A percentile compares a stretch with the other conserved stretches of the same genome.
Conservation (phyloP, 208 protist genomes). For the Vickermania ingenoplastis region DNA sequence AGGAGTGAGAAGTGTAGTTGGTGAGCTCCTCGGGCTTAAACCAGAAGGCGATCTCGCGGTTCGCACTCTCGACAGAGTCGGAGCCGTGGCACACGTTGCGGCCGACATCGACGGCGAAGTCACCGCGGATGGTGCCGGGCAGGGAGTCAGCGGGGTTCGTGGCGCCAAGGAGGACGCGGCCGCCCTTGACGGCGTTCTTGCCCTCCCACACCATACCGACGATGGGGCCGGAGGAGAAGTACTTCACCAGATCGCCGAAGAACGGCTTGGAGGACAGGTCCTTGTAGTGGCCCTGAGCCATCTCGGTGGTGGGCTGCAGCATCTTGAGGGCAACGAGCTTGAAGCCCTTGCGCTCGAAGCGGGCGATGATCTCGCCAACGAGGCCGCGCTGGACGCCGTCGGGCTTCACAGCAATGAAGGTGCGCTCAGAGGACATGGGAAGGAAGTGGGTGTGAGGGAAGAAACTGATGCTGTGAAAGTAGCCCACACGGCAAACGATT, state of each 20-base stretch:
- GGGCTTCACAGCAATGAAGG: conserved; percentile 94
- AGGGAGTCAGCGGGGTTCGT: conserved; percentile 91
- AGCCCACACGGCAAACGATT: background rate
- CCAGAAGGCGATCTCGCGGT: conserved; percentile 96
- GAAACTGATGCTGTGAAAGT: too few species aligned
- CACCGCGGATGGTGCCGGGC: conserved; percentile 96
- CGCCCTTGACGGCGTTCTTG: conserved; percentile 90
- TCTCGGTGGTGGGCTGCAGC: conserved; percentile 63
- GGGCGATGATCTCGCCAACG: conserved; percentile 92
- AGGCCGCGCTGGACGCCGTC: conserved; percentile 92
- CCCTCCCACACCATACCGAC: conserved; percentile 97
- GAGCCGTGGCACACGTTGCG: conserved; percentile 97
- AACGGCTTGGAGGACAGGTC: conserved; percentile 90
- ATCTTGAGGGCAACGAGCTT: conserved; percentile 94
- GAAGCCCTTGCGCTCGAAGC: conserved; percentile 95
- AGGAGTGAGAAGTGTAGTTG: conserved; percentile 70
- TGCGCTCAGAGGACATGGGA: conserved; percentile 81
- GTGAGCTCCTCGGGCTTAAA: conserved; percentile 89
- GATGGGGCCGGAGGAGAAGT: conserved; percentile 95
- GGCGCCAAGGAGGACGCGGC: conserved; percentile 92
- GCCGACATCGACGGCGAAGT: conserved; percentile 92
- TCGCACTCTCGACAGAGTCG: conserved; percentile 89
- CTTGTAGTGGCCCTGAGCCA: conserved; percentile 86
- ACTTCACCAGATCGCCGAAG: conserved; percentile 89
- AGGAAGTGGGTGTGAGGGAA: too few species aligned